Evolutionary conservation across 2,329 filamentous ascomycete species (phyloP).

Genomic region (Paecilomyces fulvus): DNA sequence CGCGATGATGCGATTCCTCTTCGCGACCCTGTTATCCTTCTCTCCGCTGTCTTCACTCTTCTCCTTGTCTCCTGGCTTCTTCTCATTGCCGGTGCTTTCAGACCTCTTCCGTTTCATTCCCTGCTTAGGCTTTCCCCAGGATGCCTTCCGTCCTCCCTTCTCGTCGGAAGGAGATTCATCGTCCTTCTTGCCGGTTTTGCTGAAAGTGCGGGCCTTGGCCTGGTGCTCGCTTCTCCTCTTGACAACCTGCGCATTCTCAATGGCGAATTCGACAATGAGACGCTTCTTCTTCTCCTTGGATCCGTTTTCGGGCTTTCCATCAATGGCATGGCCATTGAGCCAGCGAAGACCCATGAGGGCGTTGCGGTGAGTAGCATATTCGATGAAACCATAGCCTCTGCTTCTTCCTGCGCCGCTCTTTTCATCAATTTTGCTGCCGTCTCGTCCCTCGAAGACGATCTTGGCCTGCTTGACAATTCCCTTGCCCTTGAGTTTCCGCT

Average conservation of each 20-base stretch:
- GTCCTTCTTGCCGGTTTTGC: slow-evolving; percentile 7
- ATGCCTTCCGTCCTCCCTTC: not conserved
- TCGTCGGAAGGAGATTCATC: slow-evolving; percentile 9
- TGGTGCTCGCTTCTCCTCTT: slow-evolving; percentile 51
- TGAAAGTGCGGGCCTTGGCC: slow-evolving; percentile 16
- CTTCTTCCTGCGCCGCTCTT: slow-evolving; percentile 69
- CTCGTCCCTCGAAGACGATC: slow-evolving; percentile 80
- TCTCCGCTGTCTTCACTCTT: slow-evolving; percentile 18
- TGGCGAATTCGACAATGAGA: slow-evolving; percentile 91
- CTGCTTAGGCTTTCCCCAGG: slow-evolving; percentile 5
- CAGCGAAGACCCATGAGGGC: slow-evolving; percentile 91
- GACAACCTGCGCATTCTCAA: slow-evolving; percentile 97
- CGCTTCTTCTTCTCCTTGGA: slow-evolving; percentile 70
- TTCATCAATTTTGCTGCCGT: slow-evolving; percentile 77
- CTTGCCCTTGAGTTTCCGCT: slow-evolving; percentile 73
- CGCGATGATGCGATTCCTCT: slow-evolving; percentile 69
- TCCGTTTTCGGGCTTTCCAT: slow-evolving; percentile 23
- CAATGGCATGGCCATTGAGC: slow-evolving; percentile 70
- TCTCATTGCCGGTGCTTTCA: slow-evolving; percentile 12
- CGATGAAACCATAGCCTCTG: slow-evolving; percentile 93
- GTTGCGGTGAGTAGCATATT: slow-evolving; percentile 88
- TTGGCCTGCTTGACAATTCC: slow-evolving; percentile 88
- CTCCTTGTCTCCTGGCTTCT: slow-evolving; percentile 10
- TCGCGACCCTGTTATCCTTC: slow-evolving; percentile 48
- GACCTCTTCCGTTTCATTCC: slow-evolving; percentile 27